These are phyloP conservation scores for Colletotrichum tropicale DNA, from an alignment of 2,329 filamentous ascomycete species.

Conservation along the genomic window DNA sequence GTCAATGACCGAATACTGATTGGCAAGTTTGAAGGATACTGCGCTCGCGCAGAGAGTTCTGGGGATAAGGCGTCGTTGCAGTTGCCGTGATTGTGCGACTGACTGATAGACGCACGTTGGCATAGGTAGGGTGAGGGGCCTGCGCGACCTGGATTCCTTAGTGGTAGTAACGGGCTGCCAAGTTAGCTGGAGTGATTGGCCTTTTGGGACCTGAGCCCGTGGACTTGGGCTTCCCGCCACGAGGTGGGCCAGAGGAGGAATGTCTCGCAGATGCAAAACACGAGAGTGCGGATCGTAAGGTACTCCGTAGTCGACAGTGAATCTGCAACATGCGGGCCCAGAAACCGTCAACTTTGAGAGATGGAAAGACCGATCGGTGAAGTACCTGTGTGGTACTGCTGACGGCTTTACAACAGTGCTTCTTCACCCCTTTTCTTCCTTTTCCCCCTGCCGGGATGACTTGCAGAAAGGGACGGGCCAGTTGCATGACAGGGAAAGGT, in stretches of 20 bases:
- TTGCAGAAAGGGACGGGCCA: slow-evolving; percentile 4
- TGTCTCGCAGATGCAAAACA: slow-evolving; percentile 13
- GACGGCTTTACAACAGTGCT: neutral
- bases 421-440: neutral
- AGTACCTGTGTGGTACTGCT: neutral
- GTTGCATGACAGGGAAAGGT: neutral
- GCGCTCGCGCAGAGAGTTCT: neutral
- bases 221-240: neutral
- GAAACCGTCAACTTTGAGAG: neutral
- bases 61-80: neutral
- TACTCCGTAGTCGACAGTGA: neutral
- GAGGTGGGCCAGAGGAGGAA: neutral
- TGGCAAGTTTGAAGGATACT: neutral
- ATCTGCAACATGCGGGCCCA: slow-evolving; percentile 11
- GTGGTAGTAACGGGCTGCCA: neutral
- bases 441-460: slow-evolving; percentile 4
- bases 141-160: neutral
- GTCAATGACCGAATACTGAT: neutral
- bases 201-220: neutral
- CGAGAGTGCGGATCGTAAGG: neutral
- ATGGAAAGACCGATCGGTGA: neutral
- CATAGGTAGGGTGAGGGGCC: neutral
- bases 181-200: neutral
- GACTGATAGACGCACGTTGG: neutral
- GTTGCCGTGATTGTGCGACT: neutral